Evolutionary conservation across 495 filamentous ascomycete genomes (phyloP).

Genomic region (Sabuloglossum arenarium): DNA sequence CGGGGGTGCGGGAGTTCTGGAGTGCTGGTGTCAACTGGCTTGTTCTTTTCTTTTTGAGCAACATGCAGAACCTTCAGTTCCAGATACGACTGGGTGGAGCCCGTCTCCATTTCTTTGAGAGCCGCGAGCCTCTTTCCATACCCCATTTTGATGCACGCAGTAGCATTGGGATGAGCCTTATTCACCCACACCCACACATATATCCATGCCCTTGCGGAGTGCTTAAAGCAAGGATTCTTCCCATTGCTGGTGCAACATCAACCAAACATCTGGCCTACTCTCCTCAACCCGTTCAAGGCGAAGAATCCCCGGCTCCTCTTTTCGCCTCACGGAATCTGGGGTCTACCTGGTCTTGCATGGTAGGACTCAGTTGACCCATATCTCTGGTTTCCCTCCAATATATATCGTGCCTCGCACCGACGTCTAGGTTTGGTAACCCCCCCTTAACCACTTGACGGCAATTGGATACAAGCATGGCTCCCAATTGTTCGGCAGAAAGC

Average conservation of each 20-base stretch:
- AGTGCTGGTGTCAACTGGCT: too few species aligned
- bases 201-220: neutral
- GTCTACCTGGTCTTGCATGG: neutral
- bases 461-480: neutral
- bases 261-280: neutral
- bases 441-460: too few species aligned
- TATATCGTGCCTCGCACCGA: neutral
- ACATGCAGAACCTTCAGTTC: too few species aligned
- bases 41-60: too few species aligned
- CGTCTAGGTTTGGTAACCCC: too few species aligned
- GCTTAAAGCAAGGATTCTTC: neutral
- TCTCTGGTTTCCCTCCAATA: neutral
- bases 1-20: too few species aligned
- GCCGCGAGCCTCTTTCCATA: too few species aligned
- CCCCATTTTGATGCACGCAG: too few species aligned
- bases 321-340: too few species aligned
- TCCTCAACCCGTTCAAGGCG: neutral
- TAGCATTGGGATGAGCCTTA: too few species aligned
- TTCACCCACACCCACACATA: neutral
- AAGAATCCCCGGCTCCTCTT: neutral
- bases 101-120: too few species aligned
- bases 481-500: neutral
- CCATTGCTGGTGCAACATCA: neutral
- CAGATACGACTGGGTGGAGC: too few species aligned
- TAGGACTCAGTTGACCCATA: neutral